Base-by-base conservation (phyloP, 805 yeast species). In the Wickerhamiella australiensis region DNA sequence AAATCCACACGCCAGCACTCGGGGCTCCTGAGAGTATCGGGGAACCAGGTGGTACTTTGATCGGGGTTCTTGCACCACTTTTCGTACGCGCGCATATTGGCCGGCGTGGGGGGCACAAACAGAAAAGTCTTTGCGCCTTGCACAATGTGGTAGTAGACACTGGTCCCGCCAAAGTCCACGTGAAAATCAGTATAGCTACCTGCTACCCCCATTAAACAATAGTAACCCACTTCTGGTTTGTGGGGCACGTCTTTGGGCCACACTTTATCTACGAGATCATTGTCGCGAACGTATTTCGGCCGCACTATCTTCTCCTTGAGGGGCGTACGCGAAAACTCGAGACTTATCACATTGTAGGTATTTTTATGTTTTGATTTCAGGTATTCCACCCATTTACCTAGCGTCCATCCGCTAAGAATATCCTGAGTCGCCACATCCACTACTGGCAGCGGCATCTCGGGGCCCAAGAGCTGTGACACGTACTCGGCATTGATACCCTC, bases 391-490 rank as follows among this genome's bases (percentile, higher is more conserved):
- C 96, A 87, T 53, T 69, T 71, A 1, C 73, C 73, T 68, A 86
- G 63, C 17, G 74, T 71, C 95, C 95, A 86, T 11, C 74, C 72
- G 0, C 80, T 59, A 3, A 61, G 53, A 11, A 58, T 57, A 50
- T 81, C 80, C 58, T 87, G 96, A 0, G 94, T 80, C 20, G 82
- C 70, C 3, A 85, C 94, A 61, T 87, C 95, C 90, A 87, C 85
- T 1, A 87, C 95, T 50, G 85, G 94, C 1, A 87, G 74, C 0
- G 73, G 73, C 3, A 67, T 65, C 35, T 79, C 82, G 3, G 65
- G 74, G 0, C 95, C 95, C 23, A 85, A 72, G 11, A 70, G 59
- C 4, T 73, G 72, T 0, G 81, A 68, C 0, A 85, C 72, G 52
- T 76, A 68, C 41, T 73, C 70, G 5, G 85, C 78, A 6, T 77